Evolutionary conservation across 2,329 filamentous ascomycete species (phyloP), one percentile per base, ranked within the genome.

Genomic region (Fusarium sublunatum): DNA sequence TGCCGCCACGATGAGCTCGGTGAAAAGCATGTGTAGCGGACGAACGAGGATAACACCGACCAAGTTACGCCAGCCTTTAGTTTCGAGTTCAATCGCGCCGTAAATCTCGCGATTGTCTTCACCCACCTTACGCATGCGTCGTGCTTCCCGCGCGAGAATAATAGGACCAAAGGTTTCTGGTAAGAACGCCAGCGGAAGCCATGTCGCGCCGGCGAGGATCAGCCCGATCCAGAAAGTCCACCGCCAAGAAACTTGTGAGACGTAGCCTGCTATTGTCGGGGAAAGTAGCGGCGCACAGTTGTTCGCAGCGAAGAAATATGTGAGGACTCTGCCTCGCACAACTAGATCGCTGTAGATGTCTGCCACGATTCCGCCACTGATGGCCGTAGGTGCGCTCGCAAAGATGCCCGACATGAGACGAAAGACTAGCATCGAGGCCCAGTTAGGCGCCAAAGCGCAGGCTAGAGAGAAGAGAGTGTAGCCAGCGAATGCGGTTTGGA

Each of bases 401-500:
- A 71, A 73, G 2, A 76, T 71, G 0, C 81, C 80, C 12, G 72
- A 73, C 2, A 82, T 52, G 0, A 81, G 72, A 0, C 81, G 75
- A 48, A 83, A 82, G 4, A 78, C 71, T 0, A 81, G 74, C 51
- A 83, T 78, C 0, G 73, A 65, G 0, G 74, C 57, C 76, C 76
- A 82, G 28, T 71, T 78, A 0, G 78, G 79, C 0, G 78, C 75
- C 2, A 81, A 51, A 1, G 79, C 77, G 52, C 76, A 80, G 6
- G 71, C 78, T 36, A 79, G 70, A 1, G 76, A 81, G 45, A 72
- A 79, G 5, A 77, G 42, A 8, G 73, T 75, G 53, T 76, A 79
- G 4, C 74, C 64, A n/a, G 72, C 42, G 56, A 87, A 86, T 0
- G 84, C 82, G 9, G 70, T 75, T 0, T 87, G 74, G 57, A 87